These are phyloP conservation scores for Syzygium oleosum DNA, from an alignment of 345 rosid species.

Conservation along the genomic window DNA sequence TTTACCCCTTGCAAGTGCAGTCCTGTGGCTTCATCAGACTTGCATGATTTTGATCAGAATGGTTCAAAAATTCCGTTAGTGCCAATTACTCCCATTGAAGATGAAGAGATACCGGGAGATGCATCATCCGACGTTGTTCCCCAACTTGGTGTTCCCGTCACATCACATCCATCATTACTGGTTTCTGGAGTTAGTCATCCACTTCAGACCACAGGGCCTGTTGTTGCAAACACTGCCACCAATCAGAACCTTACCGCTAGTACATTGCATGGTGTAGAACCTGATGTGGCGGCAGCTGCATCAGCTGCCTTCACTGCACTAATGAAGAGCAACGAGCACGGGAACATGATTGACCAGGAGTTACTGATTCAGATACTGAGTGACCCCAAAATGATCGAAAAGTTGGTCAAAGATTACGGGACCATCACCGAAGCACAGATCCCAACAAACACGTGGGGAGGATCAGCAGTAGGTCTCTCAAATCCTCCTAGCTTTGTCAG, in stretches of 20 bases:
- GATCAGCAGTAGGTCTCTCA: slow-evolving; percentile 12
- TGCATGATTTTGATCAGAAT: slow-evolving; percentile 23
- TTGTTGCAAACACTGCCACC: slow-evolving; percentile 5
- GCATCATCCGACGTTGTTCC: slow-evolving; percentile 14
- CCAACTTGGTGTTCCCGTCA: slow-evolving; percentile 6
- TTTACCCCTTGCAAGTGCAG: slow-evolving; percentile 35
- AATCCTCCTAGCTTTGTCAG: slow-evolving; percentile 15
- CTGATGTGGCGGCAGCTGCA: slow-evolving; percentile 57
- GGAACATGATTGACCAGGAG: slow-evolving; percentile 65
- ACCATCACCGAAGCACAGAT: not conserved
- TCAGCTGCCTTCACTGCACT: slow-evolving; percentile 62
- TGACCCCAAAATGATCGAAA: slow-evolving; percentile 73
- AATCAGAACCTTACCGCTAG: slow-evolving; percentile 29
- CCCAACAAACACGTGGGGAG: slow-evolving; percentile 9
- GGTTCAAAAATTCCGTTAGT: slow-evolving; percentile 43
- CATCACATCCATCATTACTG: slow-evolving; percentile 20
- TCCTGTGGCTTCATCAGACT: slow-evolving; percentile 42
- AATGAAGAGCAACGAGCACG: slow-evolving; percentile 53
- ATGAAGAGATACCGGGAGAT: slow-evolving; percentile 56
- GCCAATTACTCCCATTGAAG: slow-evolving; percentile 81
- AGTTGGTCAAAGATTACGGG: slow-evolving; percentile 47
- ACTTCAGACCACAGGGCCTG: slow-evolving; percentile 13
- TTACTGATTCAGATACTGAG: slow-evolving; percentile 73
- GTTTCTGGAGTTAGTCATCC: slow-evolving; percentile 20
- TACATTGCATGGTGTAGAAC: slow-evolving; percentile 25